A percentile compares a stretch with the other conserved stretches of the same genome.
Conservation (phyloP, 208 protist genomes). For the Crithidia bombi region DNA sequence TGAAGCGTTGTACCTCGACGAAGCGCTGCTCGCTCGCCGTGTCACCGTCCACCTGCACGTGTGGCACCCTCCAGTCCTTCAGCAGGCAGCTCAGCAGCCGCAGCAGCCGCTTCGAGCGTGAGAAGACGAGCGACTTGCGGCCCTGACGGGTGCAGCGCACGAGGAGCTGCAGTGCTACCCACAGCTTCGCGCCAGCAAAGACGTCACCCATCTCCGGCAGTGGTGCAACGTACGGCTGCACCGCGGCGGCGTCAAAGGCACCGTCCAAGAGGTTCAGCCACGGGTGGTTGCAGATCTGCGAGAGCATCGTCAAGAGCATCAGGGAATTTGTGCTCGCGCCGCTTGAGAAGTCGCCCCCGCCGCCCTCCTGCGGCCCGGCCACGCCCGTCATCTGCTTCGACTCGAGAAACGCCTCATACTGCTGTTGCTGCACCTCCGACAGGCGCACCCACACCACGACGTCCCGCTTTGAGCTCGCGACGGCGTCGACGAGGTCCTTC, state of each 20-base stretch:
- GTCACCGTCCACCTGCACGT: conserved; percentile 76
- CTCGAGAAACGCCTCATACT: conserved; percentile 69
- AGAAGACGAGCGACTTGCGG: conserved; percentile 81
- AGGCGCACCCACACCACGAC: conserved; percentile 81
- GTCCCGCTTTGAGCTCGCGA: conserved; percentile 64
- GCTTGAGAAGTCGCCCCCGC: not conserved
- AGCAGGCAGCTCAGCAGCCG: conserved; percentile 56
- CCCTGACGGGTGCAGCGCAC: conserved; percentile 37
- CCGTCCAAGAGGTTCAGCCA: conserved; percentile 73
- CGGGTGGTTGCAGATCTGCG: conserved; percentile 78
- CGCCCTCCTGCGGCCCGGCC: not conserved
- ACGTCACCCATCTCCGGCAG: conserved; percentile 61
- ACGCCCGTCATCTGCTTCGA: conserved; percentile 16
- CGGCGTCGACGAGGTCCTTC: conserved; percentile 34
- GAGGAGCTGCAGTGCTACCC: conserved; percentile 59
- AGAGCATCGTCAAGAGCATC: conserved; percentile 69
- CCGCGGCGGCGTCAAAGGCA: conserved; percentile 50
- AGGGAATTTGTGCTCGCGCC: conserved; percentile 40
- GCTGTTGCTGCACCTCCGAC: conserved; percentile 52
- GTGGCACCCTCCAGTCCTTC: conserved; percentile 39
- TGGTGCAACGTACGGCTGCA: conserved; percentile 31
- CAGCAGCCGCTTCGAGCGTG: conserved; percentile 74
- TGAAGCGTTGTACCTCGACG: conserved; percentile 85
- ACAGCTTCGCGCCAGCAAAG: conserved; percentile 66
- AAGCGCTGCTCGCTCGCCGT: conserved; percentile 46